These are phyloP conservation scores for Coemansia sp. DNA, from an alignment of 192 early-diverging fungal species.

Conservation along the genomic window DNA sequence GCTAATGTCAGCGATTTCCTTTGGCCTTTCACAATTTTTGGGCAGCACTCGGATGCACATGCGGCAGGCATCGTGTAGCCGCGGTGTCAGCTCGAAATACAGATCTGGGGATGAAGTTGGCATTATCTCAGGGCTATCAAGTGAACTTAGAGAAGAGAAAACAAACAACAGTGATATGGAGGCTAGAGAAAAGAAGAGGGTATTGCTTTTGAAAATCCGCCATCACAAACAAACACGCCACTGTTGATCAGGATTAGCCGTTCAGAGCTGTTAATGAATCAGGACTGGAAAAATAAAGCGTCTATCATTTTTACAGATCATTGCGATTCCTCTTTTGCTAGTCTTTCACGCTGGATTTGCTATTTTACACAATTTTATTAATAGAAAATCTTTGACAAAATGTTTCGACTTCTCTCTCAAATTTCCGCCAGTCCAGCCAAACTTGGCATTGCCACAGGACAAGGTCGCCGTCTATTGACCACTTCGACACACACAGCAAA, in stretches of 20 bases:
- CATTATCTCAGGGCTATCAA: background rate
- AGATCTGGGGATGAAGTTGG: background rate
- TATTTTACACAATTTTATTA: background rate
- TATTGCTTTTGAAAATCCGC: no score
- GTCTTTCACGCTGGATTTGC: background rate
- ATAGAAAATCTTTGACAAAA: background rate
- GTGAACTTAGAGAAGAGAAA: background rate
- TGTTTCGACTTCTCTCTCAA: background rate
- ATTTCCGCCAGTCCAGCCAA: conserved; percentile 13
- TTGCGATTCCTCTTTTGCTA: background rate
- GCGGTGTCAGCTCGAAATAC: conserved; percentile 23
- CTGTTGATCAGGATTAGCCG: background rate
- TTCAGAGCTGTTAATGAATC: no score
- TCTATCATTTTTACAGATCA: background rate
- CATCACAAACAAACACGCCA: background rate
- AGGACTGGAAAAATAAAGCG: no score
- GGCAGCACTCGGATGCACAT: conserved; percentile 7
- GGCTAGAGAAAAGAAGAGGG: background rate
- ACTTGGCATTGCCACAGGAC: conserved; percentile 1
- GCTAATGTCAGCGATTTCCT: conserved; percentile 7
- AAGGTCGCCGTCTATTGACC: background rate
- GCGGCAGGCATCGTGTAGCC: conserved; percentile 23
- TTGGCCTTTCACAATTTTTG: background rate
- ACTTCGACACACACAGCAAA: background rate
- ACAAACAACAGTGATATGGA: background rate